Evolutionary conservation across 2,329 filamentous ascomycete species (phyloP).

Genomic region (Phaeosphaeriaceae sp.): DNA sequence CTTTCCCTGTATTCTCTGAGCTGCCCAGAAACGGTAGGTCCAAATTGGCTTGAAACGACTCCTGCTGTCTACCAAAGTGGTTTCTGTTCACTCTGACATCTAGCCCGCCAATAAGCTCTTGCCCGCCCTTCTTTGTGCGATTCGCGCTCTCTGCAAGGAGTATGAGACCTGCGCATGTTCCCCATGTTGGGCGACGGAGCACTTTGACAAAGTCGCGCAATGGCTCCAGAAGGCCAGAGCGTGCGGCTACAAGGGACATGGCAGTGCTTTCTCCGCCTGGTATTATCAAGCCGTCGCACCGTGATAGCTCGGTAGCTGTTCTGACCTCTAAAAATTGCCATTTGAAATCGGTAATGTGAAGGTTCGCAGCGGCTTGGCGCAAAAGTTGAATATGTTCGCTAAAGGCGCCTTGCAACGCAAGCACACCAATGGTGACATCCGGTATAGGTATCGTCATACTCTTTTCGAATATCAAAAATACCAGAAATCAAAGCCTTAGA

Average conservation of each 20-base stretch:
- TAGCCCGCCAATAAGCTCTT: slow-evolving; percentile 90
- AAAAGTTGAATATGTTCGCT: slow-evolving; percentile 84
- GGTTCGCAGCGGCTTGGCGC: slow-evolving; percentile 66
- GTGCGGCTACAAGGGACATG: slow-evolving; percentile 84
- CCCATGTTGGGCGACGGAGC: slow-evolving; percentile 84
- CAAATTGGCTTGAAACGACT: slow-evolving; percentile 83
- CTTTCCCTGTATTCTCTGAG: slow-evolving; percentile 33
- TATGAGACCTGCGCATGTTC: slow-evolving; percentile 94
- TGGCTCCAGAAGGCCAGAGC: slow-evolving; percentile 82
- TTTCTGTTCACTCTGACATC: slow-evolving; percentile 91
- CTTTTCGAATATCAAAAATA: background rate
- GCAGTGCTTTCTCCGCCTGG: slow-evolving; percentile 96
- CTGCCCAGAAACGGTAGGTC: slow-evolving; percentile 71
- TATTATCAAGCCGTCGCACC: slow-evolving; percentile 83
- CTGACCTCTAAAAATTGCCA: slow-evolving; percentile 81
- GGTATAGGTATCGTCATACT: slow-evolving; percentile 35
- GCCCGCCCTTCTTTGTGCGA: slow-evolving; percentile 85
- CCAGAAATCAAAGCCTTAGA: background rate
- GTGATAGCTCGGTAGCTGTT: slow-evolving; percentile 70
- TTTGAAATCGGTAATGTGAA: slow-evolving; percentile 42
- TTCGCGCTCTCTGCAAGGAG: slow-evolving; percentile 87
- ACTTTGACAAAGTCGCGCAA: slow-evolving; percentile 90
- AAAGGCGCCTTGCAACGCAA: slow-evolving; percentile 91
- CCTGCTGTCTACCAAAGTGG: slow-evolving; percentile 91
- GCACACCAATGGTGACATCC: slow-evolving; percentile 64